phyloP scores from a whole-genome alignment of 1,139 yeast species.

The Scheffersomyces titani region DNA sequence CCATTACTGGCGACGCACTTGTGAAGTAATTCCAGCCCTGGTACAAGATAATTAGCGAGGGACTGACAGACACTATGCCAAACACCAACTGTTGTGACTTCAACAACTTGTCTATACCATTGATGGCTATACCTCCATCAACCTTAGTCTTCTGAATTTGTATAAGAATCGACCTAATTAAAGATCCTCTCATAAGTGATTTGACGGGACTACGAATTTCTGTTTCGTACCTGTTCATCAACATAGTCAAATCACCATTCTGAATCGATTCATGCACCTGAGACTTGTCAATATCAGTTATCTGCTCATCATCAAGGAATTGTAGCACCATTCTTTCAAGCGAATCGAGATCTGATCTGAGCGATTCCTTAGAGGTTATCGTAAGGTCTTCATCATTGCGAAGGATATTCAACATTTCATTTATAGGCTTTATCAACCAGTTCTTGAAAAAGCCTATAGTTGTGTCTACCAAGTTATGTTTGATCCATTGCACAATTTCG shows the following conservation, averaged over 20 bases:
- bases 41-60: slow-evolving; percentile 65
- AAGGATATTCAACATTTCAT: slow-evolving; percentile 72
- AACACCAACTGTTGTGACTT: slow-evolving; percentile 91
- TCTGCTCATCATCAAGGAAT: slow-evolving; percentile 49
- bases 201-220: slow-evolving; percentile 73
- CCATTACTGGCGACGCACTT: slow-evolving; percentile 37
- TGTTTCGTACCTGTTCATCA: slow-evolving; percentile 77
- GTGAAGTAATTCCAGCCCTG: slow-evolving; percentile 32
- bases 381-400: slow-evolving; percentile 81
- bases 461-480: slow-evolving; percentile 63
- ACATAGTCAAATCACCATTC: slow-evolving; percentile 75
- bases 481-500: slow-evolving; percentile 56
- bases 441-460: slow-evolving; percentile 66
- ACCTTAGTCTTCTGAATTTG: slow-evolving; percentile 95
- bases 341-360: slow-evolving; percentile 75
- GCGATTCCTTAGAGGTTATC: slow-evolving; percentile 76
- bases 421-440: slow-evolving; percentile 83
- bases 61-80: slow-evolving; percentile 87
- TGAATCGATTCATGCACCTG: slow-evolving; percentile 46
- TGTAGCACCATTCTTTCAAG: slow-evolving; percentile 87
- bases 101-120: slow-evolving; percentile 85
- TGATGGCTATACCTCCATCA: slow-evolving; percentile 87
- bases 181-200: slow-evolving; percentile 63
- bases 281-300: slow-evolving; percentile 20
- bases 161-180: slow-evolving; percentile 75